Base-by-base conservation (phyloP, 2,329 filamentous ascomycete genomes). In the Claviceps maximensis region DNA sequence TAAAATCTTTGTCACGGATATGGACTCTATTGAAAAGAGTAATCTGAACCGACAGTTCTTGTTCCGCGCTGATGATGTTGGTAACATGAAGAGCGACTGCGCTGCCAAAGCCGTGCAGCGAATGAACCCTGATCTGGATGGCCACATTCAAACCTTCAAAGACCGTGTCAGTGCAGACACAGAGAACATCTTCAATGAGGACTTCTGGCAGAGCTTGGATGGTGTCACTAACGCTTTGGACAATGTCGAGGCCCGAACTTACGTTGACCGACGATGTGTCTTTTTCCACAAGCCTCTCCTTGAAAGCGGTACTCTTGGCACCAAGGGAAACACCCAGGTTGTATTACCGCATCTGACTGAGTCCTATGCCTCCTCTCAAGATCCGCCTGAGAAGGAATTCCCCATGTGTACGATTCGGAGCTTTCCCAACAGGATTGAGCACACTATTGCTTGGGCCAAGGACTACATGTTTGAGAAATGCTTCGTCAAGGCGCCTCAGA, bases 1-100 rank as follows among this genome's bases (percentile, higher is more conserved):
- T 62, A 86, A 86, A 69, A 94, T 98, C 63, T 88, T 75, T 54
- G 87, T 98, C 49, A 97, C 94, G 15, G 93, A 98, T 67, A 97
- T 95, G 83, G 93, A 98, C 65, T 90, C 90, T 52, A 98, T 98
- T 61, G 93, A 98, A 73, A 95, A 91, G 80, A 97, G 91, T 74
- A 98, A 98, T 67, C 76, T 98, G 51, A 98, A 98, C 74, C 81
- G 93, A 45, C 93, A 98, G 63, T 98, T 98, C 73, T 71, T 98
- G 19, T 98, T 98, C 80, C 82, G 93, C 52, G 76, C 89, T 47
- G 88, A 88, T 65, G 91, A 98, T 69, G 94, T 98, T 47, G 93
- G 93, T 41, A 84, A 89, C 61, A 82, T 96, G 73, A 98, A 98
- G 86, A 97, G 91, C 67, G 91, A 95, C 62, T 89, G 87, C 63